Evolutionary conservation across 352 stramenopile species (phyloP).

Genomic region (Blastocystis sp.): DNA sequence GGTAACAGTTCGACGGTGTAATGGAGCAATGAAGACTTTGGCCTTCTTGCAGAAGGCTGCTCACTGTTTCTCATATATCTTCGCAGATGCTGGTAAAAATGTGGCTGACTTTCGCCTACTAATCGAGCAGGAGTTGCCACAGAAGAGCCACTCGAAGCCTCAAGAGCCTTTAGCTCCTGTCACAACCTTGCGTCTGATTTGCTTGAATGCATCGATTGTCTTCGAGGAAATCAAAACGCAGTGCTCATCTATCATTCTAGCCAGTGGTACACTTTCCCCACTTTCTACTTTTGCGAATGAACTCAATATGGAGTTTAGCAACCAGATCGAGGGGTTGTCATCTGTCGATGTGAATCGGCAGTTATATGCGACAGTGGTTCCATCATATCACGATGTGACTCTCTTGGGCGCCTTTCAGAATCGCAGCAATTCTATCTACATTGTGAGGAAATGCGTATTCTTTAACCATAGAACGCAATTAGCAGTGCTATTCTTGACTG

Average conservation of each 20-base stretch:
- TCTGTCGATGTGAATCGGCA: conserved; percentile 2
- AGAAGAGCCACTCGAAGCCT: background rate
- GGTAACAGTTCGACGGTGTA: background rate
- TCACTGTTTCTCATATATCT: background rate
- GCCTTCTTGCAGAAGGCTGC: background rate
- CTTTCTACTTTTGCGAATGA: conserved; percentile 89
- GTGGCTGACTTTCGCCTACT: background rate
- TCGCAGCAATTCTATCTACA: background rate
- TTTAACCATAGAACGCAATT: conserved; percentile 72
- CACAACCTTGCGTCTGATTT: background rate
- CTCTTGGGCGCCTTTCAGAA: conserved; percentile 5
- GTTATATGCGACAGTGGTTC: background rate
- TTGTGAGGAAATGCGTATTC: background rate
- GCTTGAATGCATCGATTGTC: conserved; percentile 10
- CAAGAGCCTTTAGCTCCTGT: background rate
- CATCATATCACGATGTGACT: background rate
- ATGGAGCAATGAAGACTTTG: background rate
- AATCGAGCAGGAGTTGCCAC: background rate
- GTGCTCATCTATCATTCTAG: background rate
- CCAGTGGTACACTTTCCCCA: conserved; percentile 88
- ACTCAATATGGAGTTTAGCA: conserved; percentile 87
- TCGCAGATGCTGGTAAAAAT: background rate
- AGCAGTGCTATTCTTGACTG: conserved; percentile 90
- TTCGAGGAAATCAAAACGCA: conserved; percentile 4
- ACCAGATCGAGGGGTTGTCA: conserved; percentile 68